Evolutionary conservation across 2,329 filamentous ascomycete species (phyloP), one percentile per base, ranked within the genome.

Genomic region (Venturia effusa): DNA sequence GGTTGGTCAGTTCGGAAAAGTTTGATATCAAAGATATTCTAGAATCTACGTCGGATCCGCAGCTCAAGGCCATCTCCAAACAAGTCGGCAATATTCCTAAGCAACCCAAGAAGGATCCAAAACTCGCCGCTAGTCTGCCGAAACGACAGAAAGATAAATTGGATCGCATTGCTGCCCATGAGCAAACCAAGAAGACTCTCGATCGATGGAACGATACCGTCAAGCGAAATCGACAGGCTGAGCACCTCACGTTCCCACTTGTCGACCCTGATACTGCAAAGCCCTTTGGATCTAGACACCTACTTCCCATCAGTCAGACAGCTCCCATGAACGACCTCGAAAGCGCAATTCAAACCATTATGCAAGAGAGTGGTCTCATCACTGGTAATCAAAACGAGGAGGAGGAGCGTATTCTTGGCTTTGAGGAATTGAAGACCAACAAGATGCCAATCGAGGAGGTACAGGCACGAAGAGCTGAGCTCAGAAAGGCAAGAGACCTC

Each of bases 161-260:
- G 19, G 88, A 96, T 70, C 89, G 94, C 61, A 80, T 81, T 62
- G 91, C 86, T 30, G 94, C 94, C 2, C 95, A 92, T 69, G 86
- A 92, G 41, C 92, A 96, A 79, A 92, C 91, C 61, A 96, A 95
- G 70, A 88, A 97, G 74, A 93, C 92, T 0, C 80, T 99, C 32
- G 86, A 90, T 67, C 86, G 91, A 69, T 99, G 94, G 94, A 88
- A 88, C 39, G 93, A 97, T 66, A 97, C 94, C 0, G 92, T 99
- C 71, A 96, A 97, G 77, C 86, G 90, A 39, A 97, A 97, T 74
- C 88, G 94, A 66, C 84, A 91, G 69, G 92, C 93, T 1, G 94
- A 97, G 67, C 91, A 96, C 74, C 80, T 99, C 15, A 81, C 87
- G 24, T 99, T 99, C 71, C 94, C 94, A 5, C 81, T 97, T 0